Conservation (phyloP, 2,329 filamentous ascomycete species). For the Exophiala aquamarina region DNA sequence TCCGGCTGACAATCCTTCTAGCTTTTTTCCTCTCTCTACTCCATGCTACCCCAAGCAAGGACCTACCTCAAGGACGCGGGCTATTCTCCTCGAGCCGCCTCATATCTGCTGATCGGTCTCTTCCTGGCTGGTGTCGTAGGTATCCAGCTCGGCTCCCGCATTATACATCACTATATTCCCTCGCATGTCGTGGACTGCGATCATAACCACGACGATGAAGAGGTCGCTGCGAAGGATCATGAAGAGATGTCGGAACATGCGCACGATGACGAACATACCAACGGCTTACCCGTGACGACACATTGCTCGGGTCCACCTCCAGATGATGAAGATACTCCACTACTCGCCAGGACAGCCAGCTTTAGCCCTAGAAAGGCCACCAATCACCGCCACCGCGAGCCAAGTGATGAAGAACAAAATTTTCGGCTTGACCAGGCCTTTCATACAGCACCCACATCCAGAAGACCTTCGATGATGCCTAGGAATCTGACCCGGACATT, state of each 20-base stretch:
- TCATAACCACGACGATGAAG: slow-evolving; percentile 43
- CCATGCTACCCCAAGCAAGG: slow-evolving; percentile 86
- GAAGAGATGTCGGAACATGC: slow-evolving; percentile 27
- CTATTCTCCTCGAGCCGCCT: slow-evolving; percentile 65
- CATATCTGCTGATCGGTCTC: slow-evolving; percentile 45
- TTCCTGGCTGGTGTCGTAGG: slow-evolving; percentile 49
- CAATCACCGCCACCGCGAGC: neutral
- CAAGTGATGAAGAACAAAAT: slow-evolving; percentile 3
- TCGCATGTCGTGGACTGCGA: slow-evolving; percentile 49
- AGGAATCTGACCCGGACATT: slow-evolving; percentile 41
- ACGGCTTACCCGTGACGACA: slow-evolving; percentile 17
- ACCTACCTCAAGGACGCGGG: slow-evolving; percentile 71
- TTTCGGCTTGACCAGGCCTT: slow-evolving; percentile 12
- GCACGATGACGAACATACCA: slow-evolving; percentile 28
- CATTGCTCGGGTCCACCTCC: neutral
- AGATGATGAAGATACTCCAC: slow-evolving; percentile 27
- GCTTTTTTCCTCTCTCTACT: slow-evolving; percentile 90
- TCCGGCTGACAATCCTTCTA: slow-evolving; percentile 38
- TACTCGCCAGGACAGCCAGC: slow-evolving; percentile 25
- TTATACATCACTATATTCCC: slow-evolving; percentile 49
- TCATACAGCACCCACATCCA: slow-evolving; percentile 21
- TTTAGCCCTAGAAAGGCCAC: slow-evolving; percentile 13
- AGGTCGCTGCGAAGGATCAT: slow-evolving; percentile 33
- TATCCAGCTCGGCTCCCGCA: slow-evolving; percentile 45
- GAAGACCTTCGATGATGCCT: slow-evolving; percentile 36